These are phyloP conservation scores for Oryza nivara DNA, from an alignment of 176 grass and related monocot species.

Conservation along the genomic window DNA sequence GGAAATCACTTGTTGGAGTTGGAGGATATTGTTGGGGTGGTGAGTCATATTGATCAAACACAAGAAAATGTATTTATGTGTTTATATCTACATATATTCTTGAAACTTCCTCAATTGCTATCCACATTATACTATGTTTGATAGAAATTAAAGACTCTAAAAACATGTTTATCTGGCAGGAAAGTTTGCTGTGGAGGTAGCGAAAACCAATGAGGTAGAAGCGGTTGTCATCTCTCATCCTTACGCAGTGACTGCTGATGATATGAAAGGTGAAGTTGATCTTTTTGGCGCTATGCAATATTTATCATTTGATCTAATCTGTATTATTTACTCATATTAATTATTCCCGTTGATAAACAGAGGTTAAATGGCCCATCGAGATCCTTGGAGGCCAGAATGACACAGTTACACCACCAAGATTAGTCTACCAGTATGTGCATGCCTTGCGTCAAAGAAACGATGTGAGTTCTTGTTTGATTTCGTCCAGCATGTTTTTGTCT, in stretches of 20 bases:
- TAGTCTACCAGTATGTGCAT: not conserved
- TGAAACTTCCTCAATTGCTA: no score
- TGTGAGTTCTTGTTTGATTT: not conserved
- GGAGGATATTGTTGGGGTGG: constrained; percentile 50
- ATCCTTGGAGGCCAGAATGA: constrained; percentile 46
- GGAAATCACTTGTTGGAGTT: constrained; percentile 23
- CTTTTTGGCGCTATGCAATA: not conserved
- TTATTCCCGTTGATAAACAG: not conserved
- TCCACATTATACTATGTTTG: no score
- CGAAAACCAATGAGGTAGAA: constrained; percentile 31
- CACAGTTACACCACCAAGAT: not conserved
- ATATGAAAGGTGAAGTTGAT: constrained; percentile 36
- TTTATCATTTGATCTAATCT: no score
- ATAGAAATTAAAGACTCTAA: no score
- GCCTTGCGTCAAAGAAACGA: constrained; percentile 3
- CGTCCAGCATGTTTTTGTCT: not conserved
- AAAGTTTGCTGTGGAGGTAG: constrained; percentile 31
- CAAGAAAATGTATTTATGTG: no score
- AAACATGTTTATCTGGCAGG: not conserved
- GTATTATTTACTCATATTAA: not conserved
- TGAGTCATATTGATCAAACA: not conserved
- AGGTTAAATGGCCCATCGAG: constrained; percentile 39
- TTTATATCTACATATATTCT: no score
- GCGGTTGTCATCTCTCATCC: constrained; percentile 44
- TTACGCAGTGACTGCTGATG: constrained; percentile 6